These are phyloP conservation scores for Pyracantha coccinea DNA, from an alignment of 331 rosid species.

Conservation along the genomic window DNA sequence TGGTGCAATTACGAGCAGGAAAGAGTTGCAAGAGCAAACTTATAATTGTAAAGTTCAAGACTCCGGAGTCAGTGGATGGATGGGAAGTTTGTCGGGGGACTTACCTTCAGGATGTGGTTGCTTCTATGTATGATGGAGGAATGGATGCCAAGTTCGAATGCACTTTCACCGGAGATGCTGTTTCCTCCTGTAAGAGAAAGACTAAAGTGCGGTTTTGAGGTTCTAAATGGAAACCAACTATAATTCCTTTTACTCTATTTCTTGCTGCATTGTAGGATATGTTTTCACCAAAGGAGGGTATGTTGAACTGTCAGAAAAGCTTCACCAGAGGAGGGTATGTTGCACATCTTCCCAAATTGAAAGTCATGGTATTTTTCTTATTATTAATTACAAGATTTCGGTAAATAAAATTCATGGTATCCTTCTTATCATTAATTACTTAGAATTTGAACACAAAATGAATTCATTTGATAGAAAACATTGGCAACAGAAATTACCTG, in stretches of 20 bases:
- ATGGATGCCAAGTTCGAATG: constrained; percentile 88
- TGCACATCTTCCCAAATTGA: too few relatives aligned
- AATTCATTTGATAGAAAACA: too few relatives aligned
- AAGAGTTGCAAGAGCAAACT: constrained; percentile 95
- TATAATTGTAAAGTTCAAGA: constrained; percentile 62
- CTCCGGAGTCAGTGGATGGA: constrained; percentile 59
- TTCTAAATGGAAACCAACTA: background rate
- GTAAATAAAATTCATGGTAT: too few relatives aligned
- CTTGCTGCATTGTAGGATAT: constrained; percentile 47
- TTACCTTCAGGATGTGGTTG: constrained; percentile 75
- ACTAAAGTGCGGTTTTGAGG: background rate
- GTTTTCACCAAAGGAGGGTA: constrained; percentile 92
- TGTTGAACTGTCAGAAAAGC: constrained; percentile 73
- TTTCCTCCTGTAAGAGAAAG: constrained; percentile 58
- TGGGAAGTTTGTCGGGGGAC: constrained; percentile 83
- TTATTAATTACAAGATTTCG: too few relatives aligned
- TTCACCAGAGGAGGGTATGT: background rate
- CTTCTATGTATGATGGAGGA: constrained; percentile 90
- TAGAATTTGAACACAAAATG: too few relatives aligned
- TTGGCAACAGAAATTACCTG: constrained; percentile 26
- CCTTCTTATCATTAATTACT: too few relatives aligned
- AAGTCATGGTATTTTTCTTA: too few relatives aligned
- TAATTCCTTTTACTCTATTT: background rate
- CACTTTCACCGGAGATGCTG: constrained; percentile 61
- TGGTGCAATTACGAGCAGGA: constrained; percentile 85